Base-by-base conservation (phyloP, 805 yeast genomes). In the Zygoascus bituminiphila region DNA sequence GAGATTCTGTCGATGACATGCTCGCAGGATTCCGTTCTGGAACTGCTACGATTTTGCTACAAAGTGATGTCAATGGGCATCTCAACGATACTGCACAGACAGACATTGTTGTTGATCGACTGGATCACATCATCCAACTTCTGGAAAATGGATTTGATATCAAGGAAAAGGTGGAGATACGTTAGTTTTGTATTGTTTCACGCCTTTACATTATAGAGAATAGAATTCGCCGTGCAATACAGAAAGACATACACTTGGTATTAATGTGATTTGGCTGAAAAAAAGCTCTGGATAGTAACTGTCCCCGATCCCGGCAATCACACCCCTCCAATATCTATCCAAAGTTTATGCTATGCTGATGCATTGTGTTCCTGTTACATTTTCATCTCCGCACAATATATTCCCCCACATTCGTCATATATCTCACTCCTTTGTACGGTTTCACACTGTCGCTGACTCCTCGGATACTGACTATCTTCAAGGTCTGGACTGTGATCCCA, bases 401-500 rank as follows among this genome's bases (percentile, higher is more conserved):
- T 47, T 82, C 81, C 0, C 82, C 84, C 0, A 84, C 73, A 47
- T 67, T 66, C 5, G 95, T 80, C 9, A 76, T 68, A 61, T 89
- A 89, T 60, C 88, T 84, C 19, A 89, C 96, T 1, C 98, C 98
- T 62, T 88, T 89, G 70, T 79, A 89, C 0, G 96, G 95, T 58
- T 81, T 82, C 9, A 78, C 82, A 4, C 70, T 69, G 2, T 78
- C 79, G 5, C 76, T 76, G 48, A 79, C 57, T 0, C 91, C 88
- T 54, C 69, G 70, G n/a, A 74, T 70, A 52, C 77, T 72, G 6
- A 71, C 57, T 15, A 87, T 74, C 57, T 78, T 76, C 52, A 88
- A 66, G 24, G 82, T 72, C 10, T 77, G 82, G 2, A 88, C 83
- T 56, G 77, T 78, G 38, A 84, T 66, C 0, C 91, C 88, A 62